Evolutionary conservation across 1,284 basidiomycete species (phyloP).

Genomic region (Ceratobasidium papillatum): DNA sequence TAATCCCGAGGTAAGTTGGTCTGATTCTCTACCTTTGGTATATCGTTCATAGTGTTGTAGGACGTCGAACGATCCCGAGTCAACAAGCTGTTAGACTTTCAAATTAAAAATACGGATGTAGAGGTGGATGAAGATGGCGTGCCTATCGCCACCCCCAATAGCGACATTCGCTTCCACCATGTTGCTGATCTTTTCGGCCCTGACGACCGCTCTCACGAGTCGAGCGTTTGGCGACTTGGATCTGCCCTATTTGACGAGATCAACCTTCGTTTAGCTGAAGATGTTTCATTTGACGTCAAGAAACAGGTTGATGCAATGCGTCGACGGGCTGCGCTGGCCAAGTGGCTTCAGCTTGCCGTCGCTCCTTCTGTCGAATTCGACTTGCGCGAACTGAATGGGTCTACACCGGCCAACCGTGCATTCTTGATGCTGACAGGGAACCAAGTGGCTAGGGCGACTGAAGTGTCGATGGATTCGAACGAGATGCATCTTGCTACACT

Average conservation of each 20-base stretch:
- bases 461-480: constrained; percentile 76
- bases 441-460: constrained; percentile 85
- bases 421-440: constrained; percentile 89
- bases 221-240: constrained; percentile 86
- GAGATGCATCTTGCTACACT: constrained; percentile 90
- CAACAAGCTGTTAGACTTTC: constrained; percentile 70
- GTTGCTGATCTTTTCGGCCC: constrained; percentile 78
- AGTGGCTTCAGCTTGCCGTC: constrained; percentile 86
- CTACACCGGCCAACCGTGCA: constrained; percentile 54
- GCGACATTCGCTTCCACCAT: constrained; percentile 77
- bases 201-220: constrained; percentile 78
- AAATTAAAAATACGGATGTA: constrained; percentile 80
- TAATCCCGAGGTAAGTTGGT: constrained; percentile 47
- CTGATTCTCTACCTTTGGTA: constrained; percentile 41
- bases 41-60: constrained; percentile 28
- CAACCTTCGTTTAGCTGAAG: constrained; percentile 70
- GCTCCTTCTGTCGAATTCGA: constrained; percentile 78
- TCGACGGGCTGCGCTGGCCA: constrained; percentile 82
- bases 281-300: constrained; percentile 64
- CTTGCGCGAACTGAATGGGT: constrained; percentile 62
- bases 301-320: constrained; percentile 71
- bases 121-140: constrained; percentile 63
- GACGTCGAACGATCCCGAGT: constrained; percentile 41
- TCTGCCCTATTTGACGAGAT: constrained; percentile 89
- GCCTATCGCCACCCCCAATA: constrained; percentile 66